phyloP scores from a whole-genome alignment of 257 asterid species.

The Przewalskia tangutica region DNA sequence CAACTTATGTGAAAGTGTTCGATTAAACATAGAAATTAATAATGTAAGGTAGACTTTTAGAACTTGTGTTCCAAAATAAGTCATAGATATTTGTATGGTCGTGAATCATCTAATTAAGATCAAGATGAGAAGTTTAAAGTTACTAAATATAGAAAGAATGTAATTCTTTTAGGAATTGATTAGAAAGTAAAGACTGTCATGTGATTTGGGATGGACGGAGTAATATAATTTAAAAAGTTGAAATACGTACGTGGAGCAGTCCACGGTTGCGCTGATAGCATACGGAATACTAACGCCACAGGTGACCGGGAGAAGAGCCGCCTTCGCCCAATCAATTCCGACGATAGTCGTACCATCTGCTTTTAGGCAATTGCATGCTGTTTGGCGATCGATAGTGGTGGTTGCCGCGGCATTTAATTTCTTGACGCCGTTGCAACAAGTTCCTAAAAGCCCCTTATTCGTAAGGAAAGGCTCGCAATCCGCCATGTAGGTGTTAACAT shows the following conservation, averaged over 20 bases:
- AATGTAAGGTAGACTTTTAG: too few species aligned
- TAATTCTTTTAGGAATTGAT: too few species aligned
- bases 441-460: not conserved
- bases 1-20: too few species aligned
- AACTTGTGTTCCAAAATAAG: too few species aligned
- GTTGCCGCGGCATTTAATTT: not conserved
- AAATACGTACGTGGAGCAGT: not conserved
- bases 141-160: too few species aligned
- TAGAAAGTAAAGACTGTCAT: too few species aligned
- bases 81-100: too few species aligned
- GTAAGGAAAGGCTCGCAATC: not conserved
- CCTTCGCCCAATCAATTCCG: not conserved
- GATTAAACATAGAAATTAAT: too few species aligned
- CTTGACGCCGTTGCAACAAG: not conserved
- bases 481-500: not conserved
- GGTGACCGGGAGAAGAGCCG: fast-evolving
- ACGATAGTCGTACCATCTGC: fast-evolving
- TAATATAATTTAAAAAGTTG: too few species aligned
- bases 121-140: too few species aligned
- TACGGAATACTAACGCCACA: not conserved
- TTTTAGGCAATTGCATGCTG: not conserved
- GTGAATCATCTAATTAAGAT: too few species aligned
- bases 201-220: too few species aligned
- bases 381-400: not conserved
- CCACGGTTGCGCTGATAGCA: not conserved